Percentiles rank a stretch among this genome's conserved stretches.
phyloP scores from a whole-genome alignment of 1,284 basidiomycete genomes.

The Baeospora myosura region DNA sequence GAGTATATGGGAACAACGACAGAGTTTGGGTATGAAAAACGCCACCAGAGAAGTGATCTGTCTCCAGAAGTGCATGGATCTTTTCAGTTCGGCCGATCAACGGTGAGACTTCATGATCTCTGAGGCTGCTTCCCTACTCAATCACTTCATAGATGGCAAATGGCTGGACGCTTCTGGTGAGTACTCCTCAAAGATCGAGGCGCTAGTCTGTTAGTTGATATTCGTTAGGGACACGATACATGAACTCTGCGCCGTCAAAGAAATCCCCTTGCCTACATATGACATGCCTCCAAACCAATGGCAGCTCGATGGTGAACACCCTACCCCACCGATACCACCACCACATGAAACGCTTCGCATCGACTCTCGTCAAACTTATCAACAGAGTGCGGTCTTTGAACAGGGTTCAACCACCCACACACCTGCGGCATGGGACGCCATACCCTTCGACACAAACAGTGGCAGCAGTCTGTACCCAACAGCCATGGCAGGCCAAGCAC shows the following conservation, averaged over 20 bases:
- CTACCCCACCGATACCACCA: neutral
- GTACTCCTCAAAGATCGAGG: neutral
- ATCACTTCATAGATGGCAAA: slow-evolving; percentile 5
- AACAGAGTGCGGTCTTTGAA: too few relatives aligned
- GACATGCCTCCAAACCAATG: neutral
- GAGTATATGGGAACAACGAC: too few relatives aligned
- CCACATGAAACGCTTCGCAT: neutral
- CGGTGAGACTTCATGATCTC: neutral
- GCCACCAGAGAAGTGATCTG: slow-evolving; percentile 9
- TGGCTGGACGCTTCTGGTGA: slow-evolving; percentile 12
- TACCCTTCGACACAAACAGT: too few relatives aligned
- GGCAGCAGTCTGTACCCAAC: too few relatives aligned
- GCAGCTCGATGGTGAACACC: neutral
- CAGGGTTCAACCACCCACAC: neutral
- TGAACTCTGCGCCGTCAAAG: neutral
- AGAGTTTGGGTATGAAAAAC: too few relatives aligned
- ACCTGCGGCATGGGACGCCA: neutral
- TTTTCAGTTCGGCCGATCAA: slow-evolving; percentile 6
- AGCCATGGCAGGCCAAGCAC: too few relatives aligned
- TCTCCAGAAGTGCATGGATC: slow-evolving; percentile 7
- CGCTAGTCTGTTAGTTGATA: neutral
- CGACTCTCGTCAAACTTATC: neutral
- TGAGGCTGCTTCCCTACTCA: neutral
- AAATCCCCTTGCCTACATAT: neutral
- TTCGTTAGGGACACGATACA: neutral